Evolutionary conservation across 441 rosid genomes (phyloP).

Genomic region (Erysimum pusillum): DNA sequence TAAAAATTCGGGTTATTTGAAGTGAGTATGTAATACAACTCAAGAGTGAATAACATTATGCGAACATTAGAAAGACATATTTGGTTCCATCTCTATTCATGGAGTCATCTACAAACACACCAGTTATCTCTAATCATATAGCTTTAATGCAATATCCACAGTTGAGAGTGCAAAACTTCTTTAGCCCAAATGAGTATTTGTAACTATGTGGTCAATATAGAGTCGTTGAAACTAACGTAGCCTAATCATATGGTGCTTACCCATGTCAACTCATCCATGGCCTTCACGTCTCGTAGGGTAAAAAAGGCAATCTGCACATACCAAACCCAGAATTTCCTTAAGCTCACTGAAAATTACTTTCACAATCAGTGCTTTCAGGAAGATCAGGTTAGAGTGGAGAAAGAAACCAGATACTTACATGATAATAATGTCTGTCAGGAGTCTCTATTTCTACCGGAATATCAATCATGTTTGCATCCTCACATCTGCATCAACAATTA

Average conservation of each 20-base stretch:
- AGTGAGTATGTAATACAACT: slow-evolving; percentile 4
- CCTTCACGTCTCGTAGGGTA: slow-evolving; percentile 69
- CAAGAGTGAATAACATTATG: slow-evolving; percentile 1
- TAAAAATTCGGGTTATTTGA: slow-evolving; percentile 18
- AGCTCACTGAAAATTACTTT: slow-evolving; percentile 12
- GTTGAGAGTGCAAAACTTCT: slow-evolving; percentile 19
- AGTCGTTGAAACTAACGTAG: slow-evolving; percentile 12
- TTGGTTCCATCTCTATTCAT: slow-evolving; percentile 17
- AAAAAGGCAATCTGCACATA: slow-evolving; percentile 85
- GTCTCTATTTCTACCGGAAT: slow-evolving; percentile 92
- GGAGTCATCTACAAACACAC: not conserved
- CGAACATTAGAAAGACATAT: slow-evolving; percentile 1
- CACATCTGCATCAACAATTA: slow-evolving; percentile 61
- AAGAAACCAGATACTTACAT: slow-evolving; percentile 58
- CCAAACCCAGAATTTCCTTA: slow-evolving; percentile 29
- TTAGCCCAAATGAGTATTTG: not conserved
- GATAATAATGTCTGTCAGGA: slow-evolving; percentile 93
- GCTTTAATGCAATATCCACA: slow-evolving; percentile 11
- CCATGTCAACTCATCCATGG: slow-evolving; percentile 88
- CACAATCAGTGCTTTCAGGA: not conserved
- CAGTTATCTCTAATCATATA: not conserved
- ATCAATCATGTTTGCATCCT: slow-evolving; percentile 82
- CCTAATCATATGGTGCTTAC: slow-evolving; percentile 56
- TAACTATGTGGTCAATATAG: slow-evolving; percentile 5
- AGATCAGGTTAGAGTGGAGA: not conserved